A percentile compares a stretch with the other conserved stretches of the same genome.
phyloP scores from a whole-genome alignment of 1,284 basidiomycete species.

The Microbotryum lychnidis-dioicae region DNA sequence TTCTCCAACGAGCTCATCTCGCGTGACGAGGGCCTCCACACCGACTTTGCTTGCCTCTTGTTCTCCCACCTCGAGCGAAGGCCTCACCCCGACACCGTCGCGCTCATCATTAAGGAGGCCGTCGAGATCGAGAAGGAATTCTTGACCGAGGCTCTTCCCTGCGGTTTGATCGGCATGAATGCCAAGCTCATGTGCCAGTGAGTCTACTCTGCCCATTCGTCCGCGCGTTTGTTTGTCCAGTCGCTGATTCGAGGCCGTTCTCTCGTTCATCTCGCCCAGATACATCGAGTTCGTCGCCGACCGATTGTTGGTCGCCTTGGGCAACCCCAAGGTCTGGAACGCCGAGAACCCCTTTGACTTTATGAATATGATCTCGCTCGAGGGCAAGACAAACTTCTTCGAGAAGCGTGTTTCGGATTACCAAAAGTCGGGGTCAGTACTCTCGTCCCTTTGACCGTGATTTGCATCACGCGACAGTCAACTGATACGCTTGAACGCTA shows the following conservation, averaged over 20 bases:
- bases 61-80: constrained; percentile 44
- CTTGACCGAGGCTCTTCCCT: constrained; percentile 42
- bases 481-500: neutral
- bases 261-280: constrained; percentile 8
- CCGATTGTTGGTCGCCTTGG: constrained; percentile 42
- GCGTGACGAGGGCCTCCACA: constrained; percentile 45
- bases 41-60: constrained; percentile 46
- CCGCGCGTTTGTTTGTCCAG: neutral
- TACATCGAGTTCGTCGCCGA: constrained; percentile 45
- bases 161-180: constrained; percentile 44
- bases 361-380: constrained; percentile 43
- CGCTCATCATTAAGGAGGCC: constrained; percentile 42
- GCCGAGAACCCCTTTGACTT: constrained; percentile 41
- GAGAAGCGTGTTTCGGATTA: constrained; percentile 43
- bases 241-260: neutral
- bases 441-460: neutral
- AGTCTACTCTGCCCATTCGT: neutral
- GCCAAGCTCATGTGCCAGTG: constrained; percentile 32
- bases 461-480: constrained; percentile 1
- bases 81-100: constrained; percentile 42
- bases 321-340: constrained; percentile 41
- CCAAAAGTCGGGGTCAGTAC: constrained; percentile 8
- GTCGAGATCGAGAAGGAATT: constrained; percentile 44
- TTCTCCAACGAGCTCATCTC: constrained; percentile 46
- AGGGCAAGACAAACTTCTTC: constrained; percentile 38